These are phyloP conservation scores for Colletotrichum spinosum DNA, from an alignment of 2,329 filamentous ascomycete genomes.

Conservation along the genomic window DNA sequence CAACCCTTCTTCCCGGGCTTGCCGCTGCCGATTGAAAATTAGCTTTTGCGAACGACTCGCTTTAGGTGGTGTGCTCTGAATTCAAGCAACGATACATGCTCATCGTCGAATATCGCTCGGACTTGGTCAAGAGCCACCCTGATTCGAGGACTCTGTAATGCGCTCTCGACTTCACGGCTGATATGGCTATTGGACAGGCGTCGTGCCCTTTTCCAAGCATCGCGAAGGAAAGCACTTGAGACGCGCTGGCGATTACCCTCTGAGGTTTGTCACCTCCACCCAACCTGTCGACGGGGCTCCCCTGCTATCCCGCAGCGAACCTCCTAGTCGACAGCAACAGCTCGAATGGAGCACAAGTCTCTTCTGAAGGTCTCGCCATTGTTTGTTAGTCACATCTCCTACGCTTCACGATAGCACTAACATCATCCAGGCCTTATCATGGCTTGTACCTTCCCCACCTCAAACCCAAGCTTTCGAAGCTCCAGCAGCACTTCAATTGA, in stretches of 20 bases:
- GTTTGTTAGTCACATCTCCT: neutral
- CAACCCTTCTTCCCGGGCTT: no score
- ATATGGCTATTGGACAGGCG: no score
- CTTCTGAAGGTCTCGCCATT: neutral
- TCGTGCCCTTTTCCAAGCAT: no score
- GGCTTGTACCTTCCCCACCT: constrained; percentile 10
- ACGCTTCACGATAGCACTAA: neutral
- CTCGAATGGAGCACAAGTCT: constrained; percentile 13
- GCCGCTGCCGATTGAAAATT: no score
- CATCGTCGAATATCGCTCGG: no score
- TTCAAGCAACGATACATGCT: no score
- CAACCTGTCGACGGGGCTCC: neutral
- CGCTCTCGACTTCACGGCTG: no score
- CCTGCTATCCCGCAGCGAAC: constrained; percentile 18
- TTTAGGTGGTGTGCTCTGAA: no score
- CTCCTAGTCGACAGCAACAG: constrained; percentile 23
- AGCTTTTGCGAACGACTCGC: no score
- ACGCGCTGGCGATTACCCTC: constrained; percentile 6
- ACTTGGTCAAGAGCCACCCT: no score
- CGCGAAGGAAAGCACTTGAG: no score
- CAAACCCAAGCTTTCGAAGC: constrained; percentile 23
- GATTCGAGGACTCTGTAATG: no score
- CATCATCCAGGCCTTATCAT: constrained; percentile 1
- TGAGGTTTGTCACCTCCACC: constrained; percentile 11
- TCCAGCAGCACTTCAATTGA: constrained; percentile 17